Percentiles rank a stretch among this genome's conserved stretches.
These are phyloP conservation scores for Fusarium buxicola DNA, from an alignment of 2,329 filamentous ascomycete species.

Conservation along the genomic window DNA sequence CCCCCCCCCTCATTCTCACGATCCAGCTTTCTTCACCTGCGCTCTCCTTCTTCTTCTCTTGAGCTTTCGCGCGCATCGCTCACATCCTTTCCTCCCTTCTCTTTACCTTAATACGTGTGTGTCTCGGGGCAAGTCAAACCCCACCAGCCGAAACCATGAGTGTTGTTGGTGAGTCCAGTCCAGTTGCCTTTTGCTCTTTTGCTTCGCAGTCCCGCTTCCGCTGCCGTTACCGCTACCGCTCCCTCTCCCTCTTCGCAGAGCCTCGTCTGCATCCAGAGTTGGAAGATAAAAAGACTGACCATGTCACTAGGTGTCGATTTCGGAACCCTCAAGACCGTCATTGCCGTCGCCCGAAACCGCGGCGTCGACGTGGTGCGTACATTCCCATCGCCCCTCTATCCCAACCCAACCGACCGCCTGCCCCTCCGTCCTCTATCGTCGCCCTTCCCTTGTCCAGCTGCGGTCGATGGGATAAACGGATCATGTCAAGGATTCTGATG, in stretches of 20 bases:
- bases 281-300: constrained; percentile 33
- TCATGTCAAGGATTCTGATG: background rate
- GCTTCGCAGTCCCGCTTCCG: background rate
- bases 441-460: background rate
- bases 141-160: constrained; percentile 59
- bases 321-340: constrained; percentile 95
- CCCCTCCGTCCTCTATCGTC: constrained; percentile 18
- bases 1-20: constrained; percentile 35
- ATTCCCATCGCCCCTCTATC: constrained; percentile 26
- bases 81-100: constrained; percentile 16
- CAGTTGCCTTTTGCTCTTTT: constrained; percentile 10
- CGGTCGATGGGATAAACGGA: constrained; percentile 16
- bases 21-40: constrained; percentile 32
- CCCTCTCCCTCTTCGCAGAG: background rate
- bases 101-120: constrained; percentile 33
- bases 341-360: constrained; percentile 97
- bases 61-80: constrained; percentile 40
- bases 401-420: constrained; percentile 23
- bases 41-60: constrained; percentile 32
- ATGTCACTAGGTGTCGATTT: constrained; percentile 82
- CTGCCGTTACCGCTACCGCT: background rate
- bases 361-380: constrained; percentile 97
- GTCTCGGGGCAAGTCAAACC: constrained; percentile 38
- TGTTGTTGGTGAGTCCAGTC: constrained; percentile 63
- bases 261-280: no score